phyloP scores from a whole-genome alignment of 805 yeast genomes.

The Yamadazyma sp. region DNA sequence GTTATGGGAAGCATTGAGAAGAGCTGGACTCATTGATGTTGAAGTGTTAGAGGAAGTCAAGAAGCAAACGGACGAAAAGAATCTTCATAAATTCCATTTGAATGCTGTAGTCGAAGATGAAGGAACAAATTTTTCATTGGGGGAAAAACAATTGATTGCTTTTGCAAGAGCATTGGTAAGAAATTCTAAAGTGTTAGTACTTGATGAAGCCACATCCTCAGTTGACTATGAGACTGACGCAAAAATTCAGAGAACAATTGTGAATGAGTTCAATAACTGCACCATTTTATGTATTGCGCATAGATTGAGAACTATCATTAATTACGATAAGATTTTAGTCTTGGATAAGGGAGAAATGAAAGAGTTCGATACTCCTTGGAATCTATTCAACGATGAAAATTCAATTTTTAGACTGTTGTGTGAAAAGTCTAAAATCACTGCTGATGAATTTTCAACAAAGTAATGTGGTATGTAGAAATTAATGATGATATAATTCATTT shows the following conservation, averaged over 20 bases:
- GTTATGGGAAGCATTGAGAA: constrained; percentile 56
- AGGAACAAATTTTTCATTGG: constrained; percentile 69
- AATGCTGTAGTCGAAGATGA: constrained; percentile 55
- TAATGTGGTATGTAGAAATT: too few relatives aligned
- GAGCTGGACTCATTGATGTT: constrained; percentile 38
- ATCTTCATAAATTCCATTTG: constrained; percentile 37
- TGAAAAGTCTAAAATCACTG: constrained; percentile 43
- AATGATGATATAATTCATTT: too few relatives aligned
- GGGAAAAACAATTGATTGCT: constrained; percentile 75
- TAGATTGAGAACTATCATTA: constrained; percentile 68
- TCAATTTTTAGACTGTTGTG: constrained; percentile 72
- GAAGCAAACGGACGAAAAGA: background rate
- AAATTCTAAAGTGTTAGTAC: constrained; percentile 67
- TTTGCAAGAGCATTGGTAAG: constrained; percentile 80
- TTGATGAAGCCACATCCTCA: constrained; percentile 81
- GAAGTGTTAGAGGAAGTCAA: constrained; percentile 1
- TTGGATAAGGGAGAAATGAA: constrained; percentile 75
- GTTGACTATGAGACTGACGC: constrained; percentile 87
- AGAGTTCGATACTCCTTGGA: constrained; percentile 74
- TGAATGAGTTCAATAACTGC: constrained; percentile 61
- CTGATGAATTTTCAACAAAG: constrained; percentile 41
- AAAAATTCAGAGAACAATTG: constrained; percentile 68
- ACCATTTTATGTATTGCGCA: constrained; percentile 89
- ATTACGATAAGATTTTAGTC: constrained; percentile 74
- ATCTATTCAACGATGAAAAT: constrained; percentile 45